These are phyloP conservation scores for Backusella westeae DNA, from an alignment of 192 early-diverging fungal species.

Conservation along the genomic window DNA sequence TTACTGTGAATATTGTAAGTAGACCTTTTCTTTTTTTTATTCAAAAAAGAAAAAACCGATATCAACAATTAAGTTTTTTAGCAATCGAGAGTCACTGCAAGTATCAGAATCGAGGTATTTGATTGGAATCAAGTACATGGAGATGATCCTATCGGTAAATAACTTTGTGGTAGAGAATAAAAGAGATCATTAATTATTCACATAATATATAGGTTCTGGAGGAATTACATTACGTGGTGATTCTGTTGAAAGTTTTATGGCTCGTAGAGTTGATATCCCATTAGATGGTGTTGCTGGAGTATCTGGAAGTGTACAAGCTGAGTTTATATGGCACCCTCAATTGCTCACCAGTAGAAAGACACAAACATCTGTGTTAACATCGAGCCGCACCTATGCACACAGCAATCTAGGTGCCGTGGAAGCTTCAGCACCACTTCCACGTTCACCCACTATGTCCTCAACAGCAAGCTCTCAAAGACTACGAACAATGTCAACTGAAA, in stretches of 20 bases:
- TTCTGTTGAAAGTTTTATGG: constrained; percentile 32
- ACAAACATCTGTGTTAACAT: constrained; percentile 42
- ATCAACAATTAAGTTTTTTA: constrained; percentile 3
- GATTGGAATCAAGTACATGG: constrained; percentile 67
- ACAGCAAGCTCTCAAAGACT: background rate
- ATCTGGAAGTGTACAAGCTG: constrained; percentile 41
- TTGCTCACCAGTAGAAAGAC: constrained; percentile 54
- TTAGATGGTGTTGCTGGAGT: constrained; percentile 21
- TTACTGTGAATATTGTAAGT: constrained; percentile 31
- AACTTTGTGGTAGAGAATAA: background rate
- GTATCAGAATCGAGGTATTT: constrained; percentile 52
- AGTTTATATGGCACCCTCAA: constrained; percentile 54
- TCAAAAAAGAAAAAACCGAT: background rate
- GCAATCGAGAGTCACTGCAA: constrained; percentile 14
- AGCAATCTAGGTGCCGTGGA: background rate
- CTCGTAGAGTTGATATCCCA: constrained; percentile 40
- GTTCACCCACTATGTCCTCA: background rate
- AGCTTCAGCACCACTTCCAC: background rate
- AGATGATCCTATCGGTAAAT: constrained; percentile 43
- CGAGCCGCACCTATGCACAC: constrained; percentile 9
- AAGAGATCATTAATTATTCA: background rate
- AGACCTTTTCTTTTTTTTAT: background rate
- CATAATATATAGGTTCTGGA: constrained; percentile 23
- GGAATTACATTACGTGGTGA: constrained; percentile 25
- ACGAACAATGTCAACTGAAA: background rate